Conservation (phyloP, 371 early-diverging fungal species). For the Saksenaea oblongispora region DNA sequence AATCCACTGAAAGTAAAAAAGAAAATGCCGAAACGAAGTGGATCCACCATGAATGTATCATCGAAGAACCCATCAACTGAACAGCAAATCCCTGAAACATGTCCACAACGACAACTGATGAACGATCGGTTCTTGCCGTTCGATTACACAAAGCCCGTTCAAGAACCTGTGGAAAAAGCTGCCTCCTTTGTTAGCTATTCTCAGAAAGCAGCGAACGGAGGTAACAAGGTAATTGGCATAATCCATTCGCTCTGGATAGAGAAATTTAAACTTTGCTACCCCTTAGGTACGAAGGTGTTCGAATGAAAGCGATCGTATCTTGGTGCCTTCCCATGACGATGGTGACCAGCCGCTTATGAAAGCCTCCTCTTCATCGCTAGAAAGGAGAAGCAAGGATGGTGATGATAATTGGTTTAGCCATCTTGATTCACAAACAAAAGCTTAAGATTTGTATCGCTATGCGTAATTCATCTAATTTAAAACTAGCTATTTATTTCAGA, state of each 20-base stretch:
- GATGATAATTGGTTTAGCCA: not conserved
- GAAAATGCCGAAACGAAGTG: conserved; percentile 16
- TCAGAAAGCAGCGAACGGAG: not conserved
- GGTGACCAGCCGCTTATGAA: not conserved
- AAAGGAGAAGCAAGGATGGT: not conserved
- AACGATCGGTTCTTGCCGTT: conserved; percentile 61
- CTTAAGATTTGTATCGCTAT: not conserved
- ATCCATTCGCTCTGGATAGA: no score
- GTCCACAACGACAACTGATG: conserved; percentile 46
- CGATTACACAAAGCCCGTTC: conserved; percentile 54
- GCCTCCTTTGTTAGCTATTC: not conserved
- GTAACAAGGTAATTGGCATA: not conserved
- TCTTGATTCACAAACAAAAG: not conserved
- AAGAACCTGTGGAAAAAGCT: not conserved
- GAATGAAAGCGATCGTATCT: not conserved
- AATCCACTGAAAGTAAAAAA: conserved; percentile 61
- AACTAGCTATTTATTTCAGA: no score
- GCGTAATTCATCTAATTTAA: no score
- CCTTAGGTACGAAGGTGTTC: not conserved
- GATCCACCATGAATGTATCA: conserved; percentile 27
- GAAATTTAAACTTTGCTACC: no score
- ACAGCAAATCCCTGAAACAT: conserved; percentile 18
- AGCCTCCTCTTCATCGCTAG: not conserved
- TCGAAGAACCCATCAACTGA: conserved; percentile 14
- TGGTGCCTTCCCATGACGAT: not conserved